Evolutionary conservation across 2,329 filamentous ascomycete species (phyloP).

Genomic region (Botryosphaeria dothidea): DNA sequence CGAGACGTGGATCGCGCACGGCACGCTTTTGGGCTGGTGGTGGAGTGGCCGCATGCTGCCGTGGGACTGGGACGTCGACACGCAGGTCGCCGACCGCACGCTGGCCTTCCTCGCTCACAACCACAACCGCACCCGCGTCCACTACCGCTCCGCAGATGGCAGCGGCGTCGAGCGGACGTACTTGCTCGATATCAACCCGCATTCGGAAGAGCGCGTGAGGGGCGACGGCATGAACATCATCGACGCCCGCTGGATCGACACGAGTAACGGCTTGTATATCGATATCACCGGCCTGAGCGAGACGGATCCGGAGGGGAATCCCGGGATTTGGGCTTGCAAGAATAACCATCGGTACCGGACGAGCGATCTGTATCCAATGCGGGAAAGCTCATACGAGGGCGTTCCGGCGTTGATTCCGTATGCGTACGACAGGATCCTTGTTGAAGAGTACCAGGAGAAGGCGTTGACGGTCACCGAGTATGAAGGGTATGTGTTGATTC

Average conservation of each 20-base stretch:
- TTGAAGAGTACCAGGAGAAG: slow-evolving; percentile 65
- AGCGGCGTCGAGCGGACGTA: slow-evolving; percentile 55
- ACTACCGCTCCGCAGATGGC: slow-evolving; percentile 38
- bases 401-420: slow-evolving; percentile 70
- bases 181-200: slow-evolving; percentile 76
- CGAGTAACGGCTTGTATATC: slow-evolving; percentile 73
- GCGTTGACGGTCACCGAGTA: slow-evolving; percentile 62
- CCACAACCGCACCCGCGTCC: slow-evolving; percentile 67
- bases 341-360: slow-evolving; percentile 73
- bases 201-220: slow-evolving; percentile 60
- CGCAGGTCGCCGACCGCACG: slow-evolving; percentile 70
- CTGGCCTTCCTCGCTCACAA: slow-evolving; percentile 64
- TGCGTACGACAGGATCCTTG: slow-evolving; percentile 65
- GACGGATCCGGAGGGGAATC: slow-evolving; percentile 58
- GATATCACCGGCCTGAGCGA: slow-evolving; percentile 79
- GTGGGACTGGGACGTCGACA: slow-evolving; percentile 84
- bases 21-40: slow-evolving; percentile 84
- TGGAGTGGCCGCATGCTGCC: slow-evolving; percentile 79
- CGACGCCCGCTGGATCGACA: slow-evolving; percentile 81
- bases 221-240: slow-evolving; percentile 77
- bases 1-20: slow-evolving; percentile 86
- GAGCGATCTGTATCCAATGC: slow-evolving; percentile 74
- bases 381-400: slow-evolving; percentile 73
- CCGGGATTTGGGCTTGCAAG: slow-evolving; percentile 76
- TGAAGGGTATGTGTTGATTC: slow-evolving; percentile 55